phyloP scores from a whole-genome alignment of 495 filamentous ascomycete genomes.

The Alectoria sarmentosa region DNA sequence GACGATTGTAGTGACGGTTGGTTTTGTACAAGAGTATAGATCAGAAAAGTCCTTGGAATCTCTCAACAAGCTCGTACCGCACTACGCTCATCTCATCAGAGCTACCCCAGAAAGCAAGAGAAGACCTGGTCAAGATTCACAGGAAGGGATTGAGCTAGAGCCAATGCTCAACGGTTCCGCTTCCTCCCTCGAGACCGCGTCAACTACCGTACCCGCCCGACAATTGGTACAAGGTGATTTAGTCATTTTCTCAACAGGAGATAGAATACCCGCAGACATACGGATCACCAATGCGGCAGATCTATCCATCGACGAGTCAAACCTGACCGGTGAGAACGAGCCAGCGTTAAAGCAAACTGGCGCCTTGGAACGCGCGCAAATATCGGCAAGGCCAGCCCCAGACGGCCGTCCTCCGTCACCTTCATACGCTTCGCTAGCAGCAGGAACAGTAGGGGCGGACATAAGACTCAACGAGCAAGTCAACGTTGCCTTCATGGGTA shows the following conservation, averaged over 20 bases:
- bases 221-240: slow-evolving; percentile 89
- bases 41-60: slow-evolving; percentile 97
- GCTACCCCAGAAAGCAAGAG: slow-evolving; percentile 35
- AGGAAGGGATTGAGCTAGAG: slow-evolving; percentile 29
- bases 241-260: slow-evolving; percentile 88
- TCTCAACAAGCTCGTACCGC: slow-evolving; percentile 84
- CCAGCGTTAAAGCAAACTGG: slow-evolving; percentile 71
- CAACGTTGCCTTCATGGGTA: slow-evolving; percentile 98
- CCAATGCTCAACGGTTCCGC: slow-evolving; percentile 31
- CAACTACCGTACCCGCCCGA: slow-evolving; percentile 73
- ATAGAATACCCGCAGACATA: slow-evolving; percentile 94
- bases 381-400: slow-evolving; percentile 17
- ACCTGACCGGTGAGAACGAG: slow-evolving; percentile 94
- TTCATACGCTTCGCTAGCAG: slow-evolving; percentile 53
- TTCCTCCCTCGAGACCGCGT: slow-evolving; percentile 56
- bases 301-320: slow-evolving; percentile 91
- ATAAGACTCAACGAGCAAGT: slow-evolving; percentile 58
- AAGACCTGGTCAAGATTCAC: slow-evolving; percentile 25
- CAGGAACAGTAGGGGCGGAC: slow-evolving; percentile 56
- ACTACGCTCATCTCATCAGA: slow-evolving; percentile 86
- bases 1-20: slow-evolving; percentile 92
- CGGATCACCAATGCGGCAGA: slow-evolving; percentile 85
- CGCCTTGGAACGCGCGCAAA: slow-evolving; percentile 37
- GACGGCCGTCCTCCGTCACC: slow-evolving; percentile 45
- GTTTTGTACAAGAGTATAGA: slow-evolving; percentile 95